Conservation (phyloP, 2,329 filamentous ascomycete species). For the Cordyceps farinosa region DNA sequence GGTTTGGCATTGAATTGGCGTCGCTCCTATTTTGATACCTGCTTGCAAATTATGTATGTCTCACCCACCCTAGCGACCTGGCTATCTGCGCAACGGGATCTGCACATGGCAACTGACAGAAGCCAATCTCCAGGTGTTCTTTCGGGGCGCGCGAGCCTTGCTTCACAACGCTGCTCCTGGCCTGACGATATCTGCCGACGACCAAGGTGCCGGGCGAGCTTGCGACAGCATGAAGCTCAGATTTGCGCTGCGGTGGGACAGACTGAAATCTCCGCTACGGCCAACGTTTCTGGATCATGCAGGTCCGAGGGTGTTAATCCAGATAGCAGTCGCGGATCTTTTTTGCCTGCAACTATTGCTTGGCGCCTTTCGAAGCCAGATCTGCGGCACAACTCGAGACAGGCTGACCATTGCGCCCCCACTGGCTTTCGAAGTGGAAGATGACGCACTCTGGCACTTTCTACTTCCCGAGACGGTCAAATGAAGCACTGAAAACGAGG, state of each 20-base stretch:
- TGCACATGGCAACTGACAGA: not conserved
- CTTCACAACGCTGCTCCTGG: not conserved
- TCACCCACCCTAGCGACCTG: not conserved
- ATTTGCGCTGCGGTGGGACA: constrained; percentile 2
- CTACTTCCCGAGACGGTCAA: not conserved
- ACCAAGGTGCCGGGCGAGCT: not conserved
- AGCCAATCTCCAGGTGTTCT: not conserved
- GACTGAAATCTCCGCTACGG: not conserved
- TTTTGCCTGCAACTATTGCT: not conserved
- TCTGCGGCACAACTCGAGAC: constrained; percentile 8
- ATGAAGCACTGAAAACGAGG: not conserved
- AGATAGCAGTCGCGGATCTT: not conserved
- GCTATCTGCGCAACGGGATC: not conserved
- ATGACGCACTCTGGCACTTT: not conserved
- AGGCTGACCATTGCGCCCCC: not conserved
- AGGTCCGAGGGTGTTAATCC: not conserved
- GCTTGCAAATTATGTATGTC: not conserved
- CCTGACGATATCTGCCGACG: not conserved
- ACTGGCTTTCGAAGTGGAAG: not conserved
- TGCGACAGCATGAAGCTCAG: constrained; percentile 4
- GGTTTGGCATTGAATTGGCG: not conserved
- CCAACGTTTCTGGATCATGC: not conserved
- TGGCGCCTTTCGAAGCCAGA: not conserved
- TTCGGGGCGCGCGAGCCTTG: not conserved
- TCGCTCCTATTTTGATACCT: not conserved